phyloP scores from a whole-genome alignment of 148 eudicot species.

The Vaccinium myrtillus region DNA sequence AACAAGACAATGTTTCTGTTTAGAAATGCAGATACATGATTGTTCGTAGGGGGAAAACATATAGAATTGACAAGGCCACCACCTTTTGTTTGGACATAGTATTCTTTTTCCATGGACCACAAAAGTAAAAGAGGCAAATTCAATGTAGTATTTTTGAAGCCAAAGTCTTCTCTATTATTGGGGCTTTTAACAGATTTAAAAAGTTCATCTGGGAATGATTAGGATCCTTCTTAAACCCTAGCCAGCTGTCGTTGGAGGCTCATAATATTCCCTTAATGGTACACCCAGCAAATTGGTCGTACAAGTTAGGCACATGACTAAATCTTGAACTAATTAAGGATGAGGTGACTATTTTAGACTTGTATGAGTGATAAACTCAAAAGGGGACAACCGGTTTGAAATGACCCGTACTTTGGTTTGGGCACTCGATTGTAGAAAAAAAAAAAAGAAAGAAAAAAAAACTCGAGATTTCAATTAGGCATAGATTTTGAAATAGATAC shows the following conservation, averaged over 20 bases:
- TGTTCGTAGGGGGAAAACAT: background rate
- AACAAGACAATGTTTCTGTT: constrained; percentile 22
- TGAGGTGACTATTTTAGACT: background rate
- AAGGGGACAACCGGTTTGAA: background rate
- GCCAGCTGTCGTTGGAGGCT: constrained; percentile 37
- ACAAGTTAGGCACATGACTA: background rate
- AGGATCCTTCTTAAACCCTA: constrained; percentile 35
- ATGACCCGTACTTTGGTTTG: background rate
- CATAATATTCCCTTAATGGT: constrained; percentile 6
- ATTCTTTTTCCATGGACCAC: background rate
- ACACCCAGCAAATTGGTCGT: background rate
- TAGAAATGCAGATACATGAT: constrained; percentile 25
- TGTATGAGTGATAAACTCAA: background rate
- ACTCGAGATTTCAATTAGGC: background rate
- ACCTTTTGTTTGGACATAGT: background rate
- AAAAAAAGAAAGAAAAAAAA: background rate
- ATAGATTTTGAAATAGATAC: background rate
- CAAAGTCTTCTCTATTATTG: constrained; percentile 20
- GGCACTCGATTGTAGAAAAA: background rate
- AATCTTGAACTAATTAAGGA: background rate
- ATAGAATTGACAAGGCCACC: constrained; percentile 3
- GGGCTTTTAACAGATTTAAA: background rate
- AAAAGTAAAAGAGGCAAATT: background rate
- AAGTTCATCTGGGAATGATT: constrained; percentile 1
- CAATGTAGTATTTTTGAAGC: background rate